Base-by-base conservation (phyloP, 1,139 yeast species). In the Pichia norvegensis region DNA sequence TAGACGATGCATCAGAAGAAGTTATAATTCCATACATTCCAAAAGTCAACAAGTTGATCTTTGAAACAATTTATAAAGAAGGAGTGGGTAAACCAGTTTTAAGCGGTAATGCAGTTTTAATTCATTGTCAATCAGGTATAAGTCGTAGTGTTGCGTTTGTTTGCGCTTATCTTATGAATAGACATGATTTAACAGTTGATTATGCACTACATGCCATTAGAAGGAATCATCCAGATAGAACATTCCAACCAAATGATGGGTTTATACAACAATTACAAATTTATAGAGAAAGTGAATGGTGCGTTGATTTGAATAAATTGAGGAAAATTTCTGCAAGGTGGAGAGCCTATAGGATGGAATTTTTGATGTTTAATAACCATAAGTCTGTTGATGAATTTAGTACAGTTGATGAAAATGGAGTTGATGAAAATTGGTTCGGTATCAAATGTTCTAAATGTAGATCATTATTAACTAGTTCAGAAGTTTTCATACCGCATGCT, bases 61-160 rank as follows among this genome's bases (percentile, higher is more conserved):
- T 82, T 40, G 56, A 63, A 2, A 88, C 90, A 0, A 66, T 85
- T 36, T 74, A 72, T 54, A 73, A 73, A 0, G 23, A 42, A 29
- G 23, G 25, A 11, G 61, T 33, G 67, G 64, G 16, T 64, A 66
- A 50, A 29, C 47, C 48, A 60, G 43, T 69, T 72, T 45, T 84
- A 77, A 50, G 58, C 59, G 49, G 73, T 72, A 2, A 69, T 68
- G 36, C 44, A 21, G 67, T 83, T 0, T 66, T 79, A 41, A 68
- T 84, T 6, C 86, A 83, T 59, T 84, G 94, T 61, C 86, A 88
- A 46, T 96, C 95, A 29, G 98, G 98, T 1, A 76, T 80, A 25
- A 85, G 95, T 2, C 68, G 98, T 53, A 83, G 95, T 1, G 86
- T 78, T 0, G 68, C 95, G 0, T 69, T 87, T 29, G 68, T 80